phyloP scores from a whole-genome alignment of 2,329 filamentous ascomycete genomes.

The Bipolaris bicolor region DNA sequence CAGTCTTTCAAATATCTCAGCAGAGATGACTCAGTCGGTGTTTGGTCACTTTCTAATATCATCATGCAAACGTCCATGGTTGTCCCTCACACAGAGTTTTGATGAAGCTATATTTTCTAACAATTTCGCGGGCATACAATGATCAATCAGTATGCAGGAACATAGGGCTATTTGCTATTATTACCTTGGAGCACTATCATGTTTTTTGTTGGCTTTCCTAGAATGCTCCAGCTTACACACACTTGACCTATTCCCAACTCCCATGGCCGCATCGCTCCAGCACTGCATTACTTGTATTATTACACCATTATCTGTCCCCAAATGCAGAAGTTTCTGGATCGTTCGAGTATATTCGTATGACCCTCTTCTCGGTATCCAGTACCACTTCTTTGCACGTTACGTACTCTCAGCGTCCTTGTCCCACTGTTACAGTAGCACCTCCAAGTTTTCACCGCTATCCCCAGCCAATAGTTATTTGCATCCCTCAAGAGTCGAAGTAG shows the following conservation, averaged over 20 bases:
- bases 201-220: background rate
- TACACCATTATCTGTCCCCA: background rate
- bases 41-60: background rate
- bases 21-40: background rate
- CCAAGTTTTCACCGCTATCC: conserved; percentile 18
- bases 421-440: conserved; percentile 23
- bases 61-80: background rate
- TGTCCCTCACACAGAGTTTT: background rate
- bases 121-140: too few relatives aligned
- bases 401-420: conserved; percentile 12
- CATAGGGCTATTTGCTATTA: too few relatives aligned
- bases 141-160: too few relatives aligned
- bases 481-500: conserved; percentile 1
- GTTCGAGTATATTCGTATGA: conserved; percentile 4
- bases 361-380: conserved; percentile 4
- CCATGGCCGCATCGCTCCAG: background rate
- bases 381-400: conserved; percentile 7
- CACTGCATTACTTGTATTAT: conserved; percentile 7
- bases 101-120: too few relatives aligned
- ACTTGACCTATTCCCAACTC: background rate
- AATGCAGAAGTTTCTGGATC: background rate
- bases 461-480: conserved; percentile 6
- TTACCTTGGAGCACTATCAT: too few relatives aligned
- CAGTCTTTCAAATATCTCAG: background rate
- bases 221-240: background rate